These are phyloP conservation scores for Umbilicus rupestris DNA, from an alignment of 164 flowering plant species.

Conservation along the genomic window DNA sequence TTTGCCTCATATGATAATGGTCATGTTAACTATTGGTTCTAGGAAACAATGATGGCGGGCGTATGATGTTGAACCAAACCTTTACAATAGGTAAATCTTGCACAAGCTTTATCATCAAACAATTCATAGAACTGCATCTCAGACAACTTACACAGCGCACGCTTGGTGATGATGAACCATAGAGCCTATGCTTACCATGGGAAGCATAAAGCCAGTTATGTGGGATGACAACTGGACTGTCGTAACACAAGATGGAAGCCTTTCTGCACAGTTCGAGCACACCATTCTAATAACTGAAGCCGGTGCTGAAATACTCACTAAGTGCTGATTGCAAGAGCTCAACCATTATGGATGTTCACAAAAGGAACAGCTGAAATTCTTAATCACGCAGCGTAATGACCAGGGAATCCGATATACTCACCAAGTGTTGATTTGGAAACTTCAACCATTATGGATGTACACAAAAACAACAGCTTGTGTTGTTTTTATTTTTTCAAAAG, in stretches of 20 bases:
- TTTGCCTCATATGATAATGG: not conserved
- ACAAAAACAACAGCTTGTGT: not conserved
- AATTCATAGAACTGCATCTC: not conserved
- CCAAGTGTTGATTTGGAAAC: slow-evolving; percentile 39
- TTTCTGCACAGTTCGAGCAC: slow-evolving; percentile 96
- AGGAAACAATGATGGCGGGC: slow-evolving; percentile 82
- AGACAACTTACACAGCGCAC: not conserved
- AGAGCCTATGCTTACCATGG: slow-evolving; percentile 96
- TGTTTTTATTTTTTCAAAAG: not conserved
- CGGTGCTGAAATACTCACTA: slow-evolving; percentile 86
- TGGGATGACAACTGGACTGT: slow-evolving; percentile 97
- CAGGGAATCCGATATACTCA: slow-evolving; percentile 74
- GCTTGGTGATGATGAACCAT: slow-evolving; percentile 14
- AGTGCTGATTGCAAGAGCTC: slow-evolving; percentile 30
- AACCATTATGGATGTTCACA: not conserved
- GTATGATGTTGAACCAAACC: slow-evolving; percentile 78
- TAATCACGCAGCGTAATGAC: not conserved
- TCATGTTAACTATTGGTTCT: not conserved
- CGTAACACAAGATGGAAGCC: slow-evolving; percentile 86
- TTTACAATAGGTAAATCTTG: slow-evolving; percentile 71
- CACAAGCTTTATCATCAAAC: not conserved
- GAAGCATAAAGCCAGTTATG: slow-evolving; percentile 66
- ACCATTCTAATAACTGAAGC: slow-evolving; percentile 67
- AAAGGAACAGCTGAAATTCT: not conserved
- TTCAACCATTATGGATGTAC: not conserved